Conservation (phyloP, 2,329 filamentous ascomycete genomes). For the Trichoderma koningiopsis region DNA sequence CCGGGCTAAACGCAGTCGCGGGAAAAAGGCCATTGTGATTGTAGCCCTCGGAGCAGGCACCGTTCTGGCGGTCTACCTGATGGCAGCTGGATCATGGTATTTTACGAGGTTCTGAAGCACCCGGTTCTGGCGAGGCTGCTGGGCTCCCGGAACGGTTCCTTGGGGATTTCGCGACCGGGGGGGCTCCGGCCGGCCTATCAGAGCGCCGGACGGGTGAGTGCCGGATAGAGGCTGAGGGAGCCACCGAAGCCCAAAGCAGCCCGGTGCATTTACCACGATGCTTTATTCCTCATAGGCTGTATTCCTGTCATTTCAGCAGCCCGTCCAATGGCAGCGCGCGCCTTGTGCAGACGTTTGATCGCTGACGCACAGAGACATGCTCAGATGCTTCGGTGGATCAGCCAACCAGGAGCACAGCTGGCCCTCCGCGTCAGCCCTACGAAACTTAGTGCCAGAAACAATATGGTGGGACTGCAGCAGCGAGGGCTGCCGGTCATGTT, state of each 20-base stretch:
- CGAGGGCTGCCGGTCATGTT: constrained; percentile 14
- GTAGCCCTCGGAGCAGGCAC: neutral
- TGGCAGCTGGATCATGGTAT: neutral
- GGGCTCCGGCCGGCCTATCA: constrained; percentile 11
- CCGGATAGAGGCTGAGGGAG: constrained; percentile 12
- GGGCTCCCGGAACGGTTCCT: constrained; percentile 8
- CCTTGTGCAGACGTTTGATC: constrained; percentile 19
- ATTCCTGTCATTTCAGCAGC: constrained; percentile 21
- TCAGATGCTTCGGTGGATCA: constrained; percentile 26
- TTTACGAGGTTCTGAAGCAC: neutral
- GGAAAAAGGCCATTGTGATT: neutral
- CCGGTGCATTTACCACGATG: neutral
- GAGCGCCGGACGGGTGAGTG: constrained; percentile 11
- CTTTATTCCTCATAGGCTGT: constrained; percentile 14
- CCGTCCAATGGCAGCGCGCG: constrained; percentile 20
- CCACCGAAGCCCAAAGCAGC: constrained; percentile 14
- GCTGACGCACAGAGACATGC: constrained; percentile 22
- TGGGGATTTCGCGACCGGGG: neutral
- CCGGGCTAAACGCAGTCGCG: neutral
- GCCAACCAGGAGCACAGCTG: constrained; percentile 29
- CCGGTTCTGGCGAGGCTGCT: constrained; percentile 14
- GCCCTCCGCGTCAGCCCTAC: constrained; percentile 32
- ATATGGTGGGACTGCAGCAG: constrained; percentile 21
- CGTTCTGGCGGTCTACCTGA: constrained; percentile 11
- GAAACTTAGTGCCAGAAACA: constrained; percentile 29